A percentile compares a stretch with the other conserved stretches of the same genome.
These are phyloP conservation scores for Hemisphaericaspora xylanilytica DNA, from an alignment of 1,139 yeast species.

Conservation along the genomic window DNA sequence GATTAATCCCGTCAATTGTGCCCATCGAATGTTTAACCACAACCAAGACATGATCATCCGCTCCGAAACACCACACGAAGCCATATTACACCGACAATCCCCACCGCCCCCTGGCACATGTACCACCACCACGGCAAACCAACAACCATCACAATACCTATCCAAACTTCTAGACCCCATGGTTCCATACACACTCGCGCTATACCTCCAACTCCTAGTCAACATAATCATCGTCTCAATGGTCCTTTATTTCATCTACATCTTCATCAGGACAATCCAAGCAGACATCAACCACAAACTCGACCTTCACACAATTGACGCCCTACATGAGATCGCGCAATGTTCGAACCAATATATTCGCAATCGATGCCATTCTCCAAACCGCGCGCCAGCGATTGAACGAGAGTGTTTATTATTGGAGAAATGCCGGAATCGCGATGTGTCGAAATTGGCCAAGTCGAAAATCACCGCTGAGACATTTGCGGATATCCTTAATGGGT, in stretches of 20 bases:
- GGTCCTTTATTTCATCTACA: conserved; percentile 51
- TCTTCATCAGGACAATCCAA: conserved; percentile 59
- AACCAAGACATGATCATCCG: neutral
- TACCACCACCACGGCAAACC: no score
- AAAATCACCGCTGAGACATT: conserved; percentile 76
- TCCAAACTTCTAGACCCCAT: conserved; percentile 15
- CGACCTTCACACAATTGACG: conserved; percentile 59
- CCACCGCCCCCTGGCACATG: neutral
- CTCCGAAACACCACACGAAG: neutral
- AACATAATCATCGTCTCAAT: conserved; percentile 59
- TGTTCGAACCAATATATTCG: conserved; percentile 70
- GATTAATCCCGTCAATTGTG: conserved; percentile 40
- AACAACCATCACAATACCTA: conserved; percentile 7
- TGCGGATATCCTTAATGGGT: conserved; percentile 78
- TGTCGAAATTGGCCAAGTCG: conserved; percentile 73
- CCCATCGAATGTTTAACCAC: conserved; percentile 47
- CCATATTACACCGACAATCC: neutral
- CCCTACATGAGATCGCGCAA: conserved; percentile 61
- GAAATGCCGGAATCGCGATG: conserved; percentile 84
- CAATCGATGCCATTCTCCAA: conserved; percentile 59
- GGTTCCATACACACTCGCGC: conserved; percentile 60
- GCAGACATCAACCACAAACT: conserved; percentile 71
- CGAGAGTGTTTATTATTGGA: conserved; percentile 73
- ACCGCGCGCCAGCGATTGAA: conserved; percentile 70
- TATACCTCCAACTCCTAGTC: conserved; percentile 68